Evolutionary conservation across 768 basidiomycete genomes (phyloP).

Genomic region (Podaxis mareebaensis): DNA sequence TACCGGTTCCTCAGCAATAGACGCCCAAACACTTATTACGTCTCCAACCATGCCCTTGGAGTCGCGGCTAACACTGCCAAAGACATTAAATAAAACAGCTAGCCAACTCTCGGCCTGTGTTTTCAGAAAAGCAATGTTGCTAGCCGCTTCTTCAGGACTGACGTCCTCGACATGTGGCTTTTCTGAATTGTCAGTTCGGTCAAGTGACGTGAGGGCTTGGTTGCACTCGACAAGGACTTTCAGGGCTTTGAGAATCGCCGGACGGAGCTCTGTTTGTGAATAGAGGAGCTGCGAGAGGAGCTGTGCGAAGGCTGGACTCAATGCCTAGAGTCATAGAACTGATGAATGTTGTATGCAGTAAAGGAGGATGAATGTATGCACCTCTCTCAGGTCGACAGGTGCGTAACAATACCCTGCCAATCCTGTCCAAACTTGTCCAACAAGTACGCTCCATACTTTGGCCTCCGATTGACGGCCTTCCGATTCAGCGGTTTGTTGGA

Average conservation of each 20-base stretch:
- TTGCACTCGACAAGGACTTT: constrained; percentile 84
- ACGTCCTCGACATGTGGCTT: constrained; percentile 41
- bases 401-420: constrained; percentile 89
- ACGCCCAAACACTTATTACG: constrained; percentile 84
- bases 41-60: constrained; percentile 78
- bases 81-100: constrained; percentile 96
- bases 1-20: constrained; percentile 74
- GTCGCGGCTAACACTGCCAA: constrained; percentile 80
- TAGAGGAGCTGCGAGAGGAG: constrained; percentile 95
- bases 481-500: constrained; percentile 77
- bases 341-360: constrained; percentile 1
- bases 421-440: constrained; percentile 92
- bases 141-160: constrained; percentile 57
- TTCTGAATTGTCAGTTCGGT: constrained; percentile 18
- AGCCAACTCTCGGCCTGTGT: constrained; percentile 90
- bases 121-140: constrained; percentile 71
- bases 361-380: constrained; percentile 26
- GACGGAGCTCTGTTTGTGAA: constrained; percentile 80
- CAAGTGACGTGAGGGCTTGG: constrained; percentile 36
- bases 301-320: constrained; percentile 78
- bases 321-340: constrained; percentile 48
- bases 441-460: constrained; percentile 93
- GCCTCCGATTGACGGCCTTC: constrained; percentile 79
- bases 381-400: constrained; percentile 72
- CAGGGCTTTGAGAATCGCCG: constrained; percentile 79